phyloP scores from a whole-genome alignment of 306 rosid genomes.

The Corylus avellana region DNA sequence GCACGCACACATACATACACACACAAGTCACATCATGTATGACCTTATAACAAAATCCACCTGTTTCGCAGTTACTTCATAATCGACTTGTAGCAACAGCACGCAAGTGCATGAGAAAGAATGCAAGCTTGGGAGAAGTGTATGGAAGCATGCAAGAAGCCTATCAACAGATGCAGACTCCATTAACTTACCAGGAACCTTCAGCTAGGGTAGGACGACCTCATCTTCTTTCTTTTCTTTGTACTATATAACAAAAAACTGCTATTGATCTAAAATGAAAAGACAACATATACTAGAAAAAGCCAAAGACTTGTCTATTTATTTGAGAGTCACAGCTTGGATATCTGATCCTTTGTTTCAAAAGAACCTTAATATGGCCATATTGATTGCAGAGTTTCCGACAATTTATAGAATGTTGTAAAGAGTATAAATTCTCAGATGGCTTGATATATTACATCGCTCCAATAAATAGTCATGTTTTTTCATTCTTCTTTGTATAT shows the following conservation, averaged over 20 bases:
- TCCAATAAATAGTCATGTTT: not conserved
- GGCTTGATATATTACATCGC: not conserved
- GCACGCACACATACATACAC: not conserved
- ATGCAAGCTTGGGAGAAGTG: slow-evolving; percentile 64
- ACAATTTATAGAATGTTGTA: not conserved
- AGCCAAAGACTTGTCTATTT: not conserved
- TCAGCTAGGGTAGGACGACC: slow-evolving; percentile 45
- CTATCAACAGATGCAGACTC: slow-evolving; percentile 72
- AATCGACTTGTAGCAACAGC: slow-evolving; percentile 59
- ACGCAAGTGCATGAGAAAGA: slow-evolving; percentile 48
- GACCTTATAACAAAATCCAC: slow-evolving; percentile 12
- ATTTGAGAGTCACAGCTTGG: not conserved
- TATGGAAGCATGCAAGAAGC: slow-evolving; percentile 77
- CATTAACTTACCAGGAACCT: slow-evolving; percentile 54
- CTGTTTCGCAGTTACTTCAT: slow-evolving; percentile 55
- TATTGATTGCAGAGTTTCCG: not conserved
- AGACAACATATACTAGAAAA: not conserved
- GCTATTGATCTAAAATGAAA: not conserved
- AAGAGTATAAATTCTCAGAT: not conserved
- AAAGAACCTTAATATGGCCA: not conserved
- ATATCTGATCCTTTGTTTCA: not conserved
- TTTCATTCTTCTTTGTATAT: not conserved
- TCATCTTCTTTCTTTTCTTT: slow-evolving; percentile 11
- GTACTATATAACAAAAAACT: not conserved
- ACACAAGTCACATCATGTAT: slow-evolving; percentile 8